These are phyloP conservation scores for Exserohilum turcica DNA, from an alignment of 2,329 filamentous ascomycete species.

Conservation along the genomic window DNA sequence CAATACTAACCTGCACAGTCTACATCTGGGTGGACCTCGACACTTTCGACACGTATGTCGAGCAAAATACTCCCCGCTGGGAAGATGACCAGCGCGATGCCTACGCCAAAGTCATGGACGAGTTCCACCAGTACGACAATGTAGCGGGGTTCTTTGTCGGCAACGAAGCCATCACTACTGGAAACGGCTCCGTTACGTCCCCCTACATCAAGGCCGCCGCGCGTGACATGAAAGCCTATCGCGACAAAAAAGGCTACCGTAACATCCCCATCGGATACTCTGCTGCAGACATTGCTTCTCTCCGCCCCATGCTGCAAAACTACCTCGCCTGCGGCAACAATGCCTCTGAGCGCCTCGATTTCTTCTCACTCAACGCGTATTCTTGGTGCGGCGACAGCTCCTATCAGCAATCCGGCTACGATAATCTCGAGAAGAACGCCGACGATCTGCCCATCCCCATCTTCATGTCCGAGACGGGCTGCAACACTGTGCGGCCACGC, in stretches of 20 bases:
- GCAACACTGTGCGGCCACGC: constrained; percentile 68
- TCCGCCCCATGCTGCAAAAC: constrained; percentile 68
- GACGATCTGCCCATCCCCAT: constrained; percentile 69
- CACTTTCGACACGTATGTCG: constrained; percentile 68
- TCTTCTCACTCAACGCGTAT: constrained; percentile 85
- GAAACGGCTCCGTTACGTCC: constrained; percentile 65
- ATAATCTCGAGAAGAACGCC: constrained; percentile 68
- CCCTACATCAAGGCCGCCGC: constrained; percentile 83
- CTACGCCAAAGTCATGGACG: constrained; percentile 75
- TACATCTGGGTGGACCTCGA: constrained; percentile 86
- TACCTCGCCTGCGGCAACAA: constrained; percentile 82
- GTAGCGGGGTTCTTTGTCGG: constrained; percentile 78
- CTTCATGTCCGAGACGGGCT: constrained; percentile 79
- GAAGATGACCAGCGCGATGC: constrained; percentile 71
- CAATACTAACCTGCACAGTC: constrained; percentile 60
- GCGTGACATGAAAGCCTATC: constrained; percentile 82
- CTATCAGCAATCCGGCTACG: constrained; percentile 71
- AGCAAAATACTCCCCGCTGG: constrained; percentile 70
- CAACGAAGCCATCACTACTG: constrained; percentile 74
- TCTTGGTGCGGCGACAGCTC: constrained; percentile 59
- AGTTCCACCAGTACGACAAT: constrained; percentile 78
- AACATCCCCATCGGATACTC: constrained; percentile 86
- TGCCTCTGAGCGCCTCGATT: constrained; percentile 70
- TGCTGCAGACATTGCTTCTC: constrained; percentile 78
- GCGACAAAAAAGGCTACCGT: constrained; percentile 75